Conservation (phyloP, 78 protist genomes). For the Dictyostelium capitatum region DNA sequence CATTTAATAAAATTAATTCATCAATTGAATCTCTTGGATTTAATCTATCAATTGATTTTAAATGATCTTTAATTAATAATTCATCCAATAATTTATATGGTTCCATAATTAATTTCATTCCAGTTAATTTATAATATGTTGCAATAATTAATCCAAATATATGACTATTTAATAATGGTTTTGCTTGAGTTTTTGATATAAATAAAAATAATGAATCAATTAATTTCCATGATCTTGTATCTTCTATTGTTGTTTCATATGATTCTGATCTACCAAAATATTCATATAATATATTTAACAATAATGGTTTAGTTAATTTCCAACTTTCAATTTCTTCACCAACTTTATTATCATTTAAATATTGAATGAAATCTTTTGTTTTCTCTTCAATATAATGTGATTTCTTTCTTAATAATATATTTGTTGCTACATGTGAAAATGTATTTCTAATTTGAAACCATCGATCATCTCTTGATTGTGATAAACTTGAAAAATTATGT, state of each 20-base stretch:
- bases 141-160: neutral
- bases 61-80: neutral
- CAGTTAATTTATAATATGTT: neutral
- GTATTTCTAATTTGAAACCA: conserved; percentile 10
- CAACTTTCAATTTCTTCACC: neutral
- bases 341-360: neutral
- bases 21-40: neutral
- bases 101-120: neutral
- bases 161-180: neutral
- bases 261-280: neutral
- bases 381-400: neutral
- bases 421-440: neutral
- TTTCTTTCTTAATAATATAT: neutral
- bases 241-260: neutral
- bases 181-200: neutral
- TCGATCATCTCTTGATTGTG: neutral
- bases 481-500: neutral
- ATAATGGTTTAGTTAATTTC: neutral
- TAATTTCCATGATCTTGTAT: neutral
- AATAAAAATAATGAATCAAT: neutral
- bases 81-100: neutral
- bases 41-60: neutral
- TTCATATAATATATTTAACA: neutral
- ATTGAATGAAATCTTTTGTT: neutral
- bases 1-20: neutral